Evolutionary conservation across 352 stramenopile species (phyloP).

Genomic region (Phytophthora niederhauseri): DNA sequence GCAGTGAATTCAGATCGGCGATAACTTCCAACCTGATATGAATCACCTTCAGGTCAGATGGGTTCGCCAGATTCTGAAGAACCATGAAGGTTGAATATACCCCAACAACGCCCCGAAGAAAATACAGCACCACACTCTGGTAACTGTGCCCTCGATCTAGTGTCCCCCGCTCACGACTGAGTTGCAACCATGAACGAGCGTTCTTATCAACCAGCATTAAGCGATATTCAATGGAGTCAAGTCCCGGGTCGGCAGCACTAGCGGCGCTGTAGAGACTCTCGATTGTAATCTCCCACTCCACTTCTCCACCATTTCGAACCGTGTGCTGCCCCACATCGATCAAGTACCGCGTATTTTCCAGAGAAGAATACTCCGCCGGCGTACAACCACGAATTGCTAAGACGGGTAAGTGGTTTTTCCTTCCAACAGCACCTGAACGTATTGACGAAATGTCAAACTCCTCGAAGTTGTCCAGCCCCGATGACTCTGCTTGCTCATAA

Average conservation of each 20-base stretch:
- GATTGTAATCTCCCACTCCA: conserved; percentile 91
- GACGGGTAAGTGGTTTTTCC: conserved; percentile 60
- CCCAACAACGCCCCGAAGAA: conserved; percentile 78
- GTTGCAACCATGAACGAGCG: conserved; percentile 78
- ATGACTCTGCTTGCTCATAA: conserved; percentile 48
- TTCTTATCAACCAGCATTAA: conserved; percentile 77
- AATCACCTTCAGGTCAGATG: conserved; percentile 87
- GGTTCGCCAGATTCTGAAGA: conserved; percentile 83
- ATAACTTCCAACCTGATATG: conserved; percentile 88
- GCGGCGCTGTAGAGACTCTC: conserved; percentile 69
- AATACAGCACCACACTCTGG: conserved; percentile 87
- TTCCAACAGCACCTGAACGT: conserved; percentile 42
- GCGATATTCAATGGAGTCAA: conserved; percentile 79
- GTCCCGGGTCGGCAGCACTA: conserved; percentile 32
- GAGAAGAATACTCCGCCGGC: conserved; percentile 77
- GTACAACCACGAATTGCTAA: conserved; percentile 82
- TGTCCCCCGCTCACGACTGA: conserved; percentile 81
- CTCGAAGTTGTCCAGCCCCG: conserved; percentile 74
- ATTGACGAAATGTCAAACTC: conserved; percentile 80
- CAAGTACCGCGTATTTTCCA: conserved; percentile 85
- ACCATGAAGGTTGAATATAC: conserved; percentile 90
- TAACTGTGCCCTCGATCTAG: conserved; percentile 76
- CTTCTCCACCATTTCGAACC: conserved; percentile 83
- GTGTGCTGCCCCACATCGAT: conserved; percentile 90
- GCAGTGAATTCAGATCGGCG: conserved; percentile 83